Evolutionary conservation across 2,329 filamentous ascomycete genomes (phyloP), one percentile per base, ranked within the genome.

Genomic region (Geosmithia putterillii): DNA sequence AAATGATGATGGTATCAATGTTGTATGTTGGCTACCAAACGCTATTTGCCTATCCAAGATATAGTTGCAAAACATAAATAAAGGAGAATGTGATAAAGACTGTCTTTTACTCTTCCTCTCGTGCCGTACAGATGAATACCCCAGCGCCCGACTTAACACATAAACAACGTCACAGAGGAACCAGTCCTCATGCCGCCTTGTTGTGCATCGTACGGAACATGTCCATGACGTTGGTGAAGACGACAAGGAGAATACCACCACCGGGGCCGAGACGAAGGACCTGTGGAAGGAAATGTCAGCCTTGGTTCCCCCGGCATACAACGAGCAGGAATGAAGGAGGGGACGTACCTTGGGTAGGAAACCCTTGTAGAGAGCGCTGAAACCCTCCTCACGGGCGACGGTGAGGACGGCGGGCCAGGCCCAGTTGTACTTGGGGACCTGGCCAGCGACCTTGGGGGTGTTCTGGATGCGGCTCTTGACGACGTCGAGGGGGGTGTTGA

Each of bases 381-480:
- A 90, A 5, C 92, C 92, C 66, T 98, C 92, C 68, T 98, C 92
- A 67, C 79, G 86, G 66, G 87, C 81, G 47, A 98, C 86, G 7
- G 86, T 92, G 45, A 76, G 81, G 42, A 95, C 71, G 19, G 87
- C 81, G 40, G 87, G 86, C 77, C 82, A 95, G 25, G 92, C 92
- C 92, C 92, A 98, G 76, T 96, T 95, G 72, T 98, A 98, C 75
- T 98, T 98, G 58, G 86, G 86, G 19, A 79, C 67, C 43, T 76
- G 71, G 5, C 92, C 92, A n/a, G 83, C 62, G 35, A 94, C 69
- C 71, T 85, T 90, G 51, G 85, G 74, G 44, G 79, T 87, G 69
- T 98, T 98, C 67, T 98, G 92, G 53, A 98, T 98, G 50, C 92
- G 83, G 51, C 86, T 94, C 77, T 98, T 98, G 68, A 96, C 89